A percentile compares a stretch with the other conserved stretches of the same genome.
phyloP scores from a whole-genome alignment of 2,329 filamentous ascomycete species.

The Pseudocercospora vitis region DNA sequence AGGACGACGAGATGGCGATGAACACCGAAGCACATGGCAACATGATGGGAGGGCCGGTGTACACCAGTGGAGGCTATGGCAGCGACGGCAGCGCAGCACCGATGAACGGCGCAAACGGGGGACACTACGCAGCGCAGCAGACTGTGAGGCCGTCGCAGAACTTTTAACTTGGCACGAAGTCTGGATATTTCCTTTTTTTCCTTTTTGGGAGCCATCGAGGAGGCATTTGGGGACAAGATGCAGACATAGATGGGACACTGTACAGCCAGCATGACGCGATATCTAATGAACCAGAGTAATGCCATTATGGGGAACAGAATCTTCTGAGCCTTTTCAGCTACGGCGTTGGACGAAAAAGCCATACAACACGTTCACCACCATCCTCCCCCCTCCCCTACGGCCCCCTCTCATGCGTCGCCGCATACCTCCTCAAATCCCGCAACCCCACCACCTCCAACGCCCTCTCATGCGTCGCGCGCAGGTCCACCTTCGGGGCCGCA shows the following conservation, averaged over 20 bases:
- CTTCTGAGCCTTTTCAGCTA: neutral
- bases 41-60: conserved; percentile 36
- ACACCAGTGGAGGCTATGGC: conserved; percentile 28
- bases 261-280: neutral
- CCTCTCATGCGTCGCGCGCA: conserved; percentile 21
- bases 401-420: conserved; percentile 10
- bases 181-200: too few species aligned
- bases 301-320: neutral
- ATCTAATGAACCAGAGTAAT: conserved; percentile 1
- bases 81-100: conserved; percentile 12
- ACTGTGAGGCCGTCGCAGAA: neutral
- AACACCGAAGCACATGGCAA: conserved; percentile 31
- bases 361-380: too few species aligned
- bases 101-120: neutral
- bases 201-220: neutral
- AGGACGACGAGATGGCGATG: conserved; percentile 34
- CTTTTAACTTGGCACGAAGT: neutral
- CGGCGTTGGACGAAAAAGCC: conserved; percentile 1
- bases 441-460: conserved; percentile 21
- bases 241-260: neutral
- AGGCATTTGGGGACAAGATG: neutral
- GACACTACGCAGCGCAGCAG: neutral
- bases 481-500: conserved; percentile 22
- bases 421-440: conserved; percentile 21
- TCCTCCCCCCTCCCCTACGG: too few species aligned